Conservation (phyloP, 768 basidiomycete genomes). For the Epithele typhae region DNA sequence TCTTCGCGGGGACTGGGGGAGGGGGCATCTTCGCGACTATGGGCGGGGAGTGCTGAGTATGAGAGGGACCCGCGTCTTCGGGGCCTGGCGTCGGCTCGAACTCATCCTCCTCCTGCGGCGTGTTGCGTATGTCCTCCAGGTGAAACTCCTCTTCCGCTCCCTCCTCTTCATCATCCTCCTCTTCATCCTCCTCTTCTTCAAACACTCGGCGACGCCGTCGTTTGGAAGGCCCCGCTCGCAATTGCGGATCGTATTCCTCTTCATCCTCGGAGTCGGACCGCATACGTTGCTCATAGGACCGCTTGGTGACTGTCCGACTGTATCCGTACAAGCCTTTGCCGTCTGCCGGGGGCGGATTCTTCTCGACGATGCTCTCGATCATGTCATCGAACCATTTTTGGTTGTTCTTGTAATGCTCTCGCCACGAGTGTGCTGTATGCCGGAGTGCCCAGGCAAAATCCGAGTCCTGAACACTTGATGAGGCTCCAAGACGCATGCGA, state of each 20-base stretch:
- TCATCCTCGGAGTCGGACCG: background rate
- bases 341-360: slow-evolving; percentile 12
- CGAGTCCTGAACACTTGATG: too few species aligned
- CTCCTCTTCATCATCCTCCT: slow-evolving; percentile 1
- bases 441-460: slow-evolving; percentile 56
- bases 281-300: background rate
- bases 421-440: slow-evolving; percentile 84
- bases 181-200: background rate
- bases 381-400: slow-evolving; percentile 48
- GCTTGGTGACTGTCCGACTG: too few species aligned
- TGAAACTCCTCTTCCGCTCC: background rate
- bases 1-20: background rate
- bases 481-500: too few species aligned
- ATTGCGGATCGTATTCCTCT: background rate
- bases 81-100: slow-evolving; percentile 4
- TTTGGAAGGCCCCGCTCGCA: too few species aligned
- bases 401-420: slow-evolving; percentile 79
- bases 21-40: background rate
- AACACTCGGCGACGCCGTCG: background rate
- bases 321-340: slow-evolving; percentile 13
- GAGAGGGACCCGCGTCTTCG: slow-evolving; percentile 15
- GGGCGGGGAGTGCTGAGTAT: slow-evolving; percentile 9
- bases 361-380: slow-evolving; percentile 6
- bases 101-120: background rate
- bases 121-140: background rate